Evolutionary conservation across 2,329 filamentous ascomycete genomes (phyloP).

Genomic region (Aspergillus calidoustus): DNA sequence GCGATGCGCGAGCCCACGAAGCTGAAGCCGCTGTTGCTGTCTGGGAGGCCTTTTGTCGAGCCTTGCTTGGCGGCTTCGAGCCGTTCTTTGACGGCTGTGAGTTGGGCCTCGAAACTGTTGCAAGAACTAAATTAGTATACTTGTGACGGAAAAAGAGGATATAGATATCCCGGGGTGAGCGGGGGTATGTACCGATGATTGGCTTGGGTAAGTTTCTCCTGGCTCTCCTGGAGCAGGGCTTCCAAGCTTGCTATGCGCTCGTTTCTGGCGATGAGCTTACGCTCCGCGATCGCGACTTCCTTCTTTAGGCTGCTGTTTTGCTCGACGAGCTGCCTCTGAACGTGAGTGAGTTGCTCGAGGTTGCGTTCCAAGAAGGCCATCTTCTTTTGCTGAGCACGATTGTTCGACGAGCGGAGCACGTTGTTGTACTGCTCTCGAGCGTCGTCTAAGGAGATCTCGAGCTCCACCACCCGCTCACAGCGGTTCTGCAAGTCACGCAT

Average conservation of each 20-base stretch:
- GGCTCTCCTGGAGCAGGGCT: slow-evolving; percentile 88
- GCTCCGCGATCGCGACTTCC: slow-evolving; percentile 97
- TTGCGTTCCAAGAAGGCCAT: slow-evolving; percentile 99
- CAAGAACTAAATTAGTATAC: slow-evolving; percentile 12
- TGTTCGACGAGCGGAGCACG: slow-evolving; percentile 93
- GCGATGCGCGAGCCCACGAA: slow-evolving; percentile 67
- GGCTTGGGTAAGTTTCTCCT: slow-evolving; percentile 96
- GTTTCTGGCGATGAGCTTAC: slow-evolving; percentile 94
- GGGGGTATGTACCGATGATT: slow-evolving; percentile 82
- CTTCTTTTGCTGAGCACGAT: slow-evolving; percentile 99
- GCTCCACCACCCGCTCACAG: slow-evolving; percentile 95
- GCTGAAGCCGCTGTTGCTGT: slow-evolving; percentile 72
- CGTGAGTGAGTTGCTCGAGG: slow-evolving; percentile 94
- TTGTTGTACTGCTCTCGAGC: slow-evolving; percentile 99
- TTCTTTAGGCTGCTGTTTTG: slow-evolving; percentile 98
- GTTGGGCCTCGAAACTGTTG: slow-evolving; percentile 90
- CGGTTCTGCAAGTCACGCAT: slow-evolving; percentile 99
- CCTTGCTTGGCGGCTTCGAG: slow-evolving; percentile 93
- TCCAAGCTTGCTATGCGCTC: slow-evolving; percentile 96
- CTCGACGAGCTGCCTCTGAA: slow-evolving; percentile 96
- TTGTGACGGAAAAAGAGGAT: neutral
- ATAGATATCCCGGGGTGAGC: slow-evolving; percentile 12
- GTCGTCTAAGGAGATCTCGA: slow-evolving; percentile 96
- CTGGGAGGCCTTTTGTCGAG: slow-evolving; percentile 79
- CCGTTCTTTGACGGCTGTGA: slow-evolving; percentile 95